phyloP scores from a whole-genome alignment of 2,329 filamentous ascomycete species.

The Pseudogymnoascus sp. region DNA sequence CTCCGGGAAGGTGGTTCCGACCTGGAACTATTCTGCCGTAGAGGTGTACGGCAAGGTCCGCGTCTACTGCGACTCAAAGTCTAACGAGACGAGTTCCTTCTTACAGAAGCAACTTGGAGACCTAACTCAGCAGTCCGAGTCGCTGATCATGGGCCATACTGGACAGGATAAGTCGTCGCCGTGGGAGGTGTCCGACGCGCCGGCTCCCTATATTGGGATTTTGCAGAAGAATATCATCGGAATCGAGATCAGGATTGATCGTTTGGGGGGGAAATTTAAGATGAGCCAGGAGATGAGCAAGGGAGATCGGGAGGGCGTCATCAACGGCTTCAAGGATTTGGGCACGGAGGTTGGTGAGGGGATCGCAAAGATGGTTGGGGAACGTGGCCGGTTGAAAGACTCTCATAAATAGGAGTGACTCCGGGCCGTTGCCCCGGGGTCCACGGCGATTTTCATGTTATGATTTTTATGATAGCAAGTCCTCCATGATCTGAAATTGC shows the following conservation, averaged over 20 bases:
- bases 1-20: constrained; percentile 60
- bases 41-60: constrained; percentile 53
- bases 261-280: constrained; percentile 55
- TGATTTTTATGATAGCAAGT: background rate
- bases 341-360: constrained; percentile 30
- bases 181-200: constrained; percentile 53
- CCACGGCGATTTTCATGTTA: background rate
- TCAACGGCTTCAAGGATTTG: constrained; percentile 45
- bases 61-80: constrained; percentile 43
- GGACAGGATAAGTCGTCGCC: constrained; percentile 30
- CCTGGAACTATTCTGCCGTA: constrained; percentile 61
- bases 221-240: constrained; percentile 53
- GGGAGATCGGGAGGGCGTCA: constrained; percentile 48
- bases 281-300: constrained; percentile 54
- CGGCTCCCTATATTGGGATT: constrained; percentile 45
- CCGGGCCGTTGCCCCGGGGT: background rate
- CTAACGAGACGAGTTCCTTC: constrained; percentile 38
- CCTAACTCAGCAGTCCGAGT: constrained; percentile 44
- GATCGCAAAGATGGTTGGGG: constrained; percentile 29
- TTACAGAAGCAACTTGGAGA: constrained; percentile 45
- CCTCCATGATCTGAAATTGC: background rate
- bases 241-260: constrained; percentile 48
- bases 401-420: background rate
- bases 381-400: constrained; percentile 16
- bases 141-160: constrained; percentile 47